Conservation (phyloP, 2,329 filamentous ascomycete genomes). For the Penicillium sp. region DNA sequence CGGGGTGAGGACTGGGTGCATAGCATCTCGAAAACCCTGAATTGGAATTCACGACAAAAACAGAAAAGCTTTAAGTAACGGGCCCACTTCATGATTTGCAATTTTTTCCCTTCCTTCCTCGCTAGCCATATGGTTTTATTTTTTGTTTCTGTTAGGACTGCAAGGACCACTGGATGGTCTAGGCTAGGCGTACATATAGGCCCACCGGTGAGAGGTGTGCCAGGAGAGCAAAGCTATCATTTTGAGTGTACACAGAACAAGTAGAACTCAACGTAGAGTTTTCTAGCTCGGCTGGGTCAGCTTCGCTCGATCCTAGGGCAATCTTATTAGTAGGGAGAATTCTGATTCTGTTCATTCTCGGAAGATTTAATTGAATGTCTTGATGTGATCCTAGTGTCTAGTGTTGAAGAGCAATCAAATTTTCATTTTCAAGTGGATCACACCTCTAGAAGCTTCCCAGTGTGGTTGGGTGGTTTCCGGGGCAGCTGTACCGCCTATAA, state of each 20-base stretch:
- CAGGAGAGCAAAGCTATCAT: not conserved
- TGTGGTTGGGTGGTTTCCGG: conserved; percentile 30
- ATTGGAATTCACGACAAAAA: conserved; percentile 55
- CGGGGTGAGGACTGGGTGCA: conserved; percentile 56
- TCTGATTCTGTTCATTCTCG: no score
- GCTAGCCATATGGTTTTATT: not conserved
- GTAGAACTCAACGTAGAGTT: not conserved
- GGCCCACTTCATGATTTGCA: not conserved
- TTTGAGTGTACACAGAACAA: not conserved
- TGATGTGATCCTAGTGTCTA: no score
- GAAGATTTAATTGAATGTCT: no score
- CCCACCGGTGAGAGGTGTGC: not conserved
- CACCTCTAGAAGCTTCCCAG: conserved; percentile 36
- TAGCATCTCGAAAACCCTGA: conserved; percentile 55
- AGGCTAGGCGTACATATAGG: conserved; percentile 10
- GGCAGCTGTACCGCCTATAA: conserved; percentile 40
- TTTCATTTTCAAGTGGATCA: conserved; percentile 11
- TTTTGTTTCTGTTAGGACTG: not conserved
- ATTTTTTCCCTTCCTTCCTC: not conserved
- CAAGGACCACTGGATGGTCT: conserved; percentile 15
- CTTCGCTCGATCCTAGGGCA: no score
- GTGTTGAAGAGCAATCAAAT: no score
- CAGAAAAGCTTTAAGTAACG: conserved; percentile 45
- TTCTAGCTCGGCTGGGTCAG: conserved; percentile 6
- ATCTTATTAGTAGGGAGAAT: no score